A percentile compares a stretch with the other conserved stretches of the same genome.
Evolutionary conservation across 768 basidiomycete genomes (phyloP).

Genomic region (Termitomyces sp.): DNA sequence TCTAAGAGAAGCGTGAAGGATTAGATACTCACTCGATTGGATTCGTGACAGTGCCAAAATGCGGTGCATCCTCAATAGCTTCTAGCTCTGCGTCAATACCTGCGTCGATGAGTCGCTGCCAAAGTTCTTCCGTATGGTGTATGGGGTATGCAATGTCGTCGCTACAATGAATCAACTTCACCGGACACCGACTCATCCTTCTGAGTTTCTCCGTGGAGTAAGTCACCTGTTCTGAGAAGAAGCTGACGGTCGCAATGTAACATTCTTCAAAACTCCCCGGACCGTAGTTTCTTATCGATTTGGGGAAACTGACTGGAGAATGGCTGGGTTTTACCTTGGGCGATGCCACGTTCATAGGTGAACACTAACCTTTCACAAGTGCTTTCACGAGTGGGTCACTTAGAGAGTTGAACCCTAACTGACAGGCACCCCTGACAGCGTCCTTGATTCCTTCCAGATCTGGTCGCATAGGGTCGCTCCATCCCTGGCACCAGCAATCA

Average conservation of each 20-base stretch:
- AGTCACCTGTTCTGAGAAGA: slow-evolving; percentile 27
- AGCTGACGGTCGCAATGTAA: slow-evolving; percentile 30
- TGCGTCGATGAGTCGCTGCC: slow-evolving; percentile 22
- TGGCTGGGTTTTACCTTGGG: slow-evolving; percentile 19
- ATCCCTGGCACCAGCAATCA: slow-evolving; percentile 14
- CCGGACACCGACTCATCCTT: slow-evolving; percentile 28
- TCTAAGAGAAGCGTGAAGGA: background rate
- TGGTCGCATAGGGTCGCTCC: background rate
- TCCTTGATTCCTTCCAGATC: slow-evolving; percentile 8
- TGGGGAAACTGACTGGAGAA: slow-evolving; percentile 18
- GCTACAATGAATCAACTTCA: slow-evolving; percentile 32
- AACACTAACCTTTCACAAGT: slow-evolving; percentile 15
- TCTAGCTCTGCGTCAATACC: slow-evolving; percentile 26
- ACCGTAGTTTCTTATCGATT: slow-evolving; percentile 24
- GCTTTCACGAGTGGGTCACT: slow-evolving; percentile 22
- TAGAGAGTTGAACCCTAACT: slow-evolving; percentile 32
- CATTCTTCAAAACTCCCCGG: slow-evolving; percentile 27
- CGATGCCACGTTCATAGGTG: background rate
- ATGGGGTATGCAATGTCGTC: slow-evolving; percentile 36
- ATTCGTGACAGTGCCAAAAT: slow-evolving; percentile 36
- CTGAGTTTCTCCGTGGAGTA: slow-evolving; percentile 23
- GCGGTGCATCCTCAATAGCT: slow-evolving; percentile 29
- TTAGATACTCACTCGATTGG: slow-evolving; percentile 26
- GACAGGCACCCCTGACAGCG: slow-evolving; percentile 6
- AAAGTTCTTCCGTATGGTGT: slow-evolving; percentile 25